Conservation (phyloP, 2,329 filamentous ascomycete genomes). For the Xylogone sp. region DNA sequence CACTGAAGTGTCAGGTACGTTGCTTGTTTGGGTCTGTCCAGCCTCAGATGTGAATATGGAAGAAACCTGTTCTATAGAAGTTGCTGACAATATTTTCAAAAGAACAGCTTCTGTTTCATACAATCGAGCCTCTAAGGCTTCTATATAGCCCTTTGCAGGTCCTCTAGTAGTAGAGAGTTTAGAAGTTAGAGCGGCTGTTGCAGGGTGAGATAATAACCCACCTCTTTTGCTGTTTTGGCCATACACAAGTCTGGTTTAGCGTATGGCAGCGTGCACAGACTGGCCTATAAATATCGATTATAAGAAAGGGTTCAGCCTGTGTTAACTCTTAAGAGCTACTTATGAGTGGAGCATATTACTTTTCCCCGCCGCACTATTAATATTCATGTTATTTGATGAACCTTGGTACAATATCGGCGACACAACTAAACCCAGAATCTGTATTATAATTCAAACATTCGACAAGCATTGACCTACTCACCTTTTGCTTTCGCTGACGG, state of each 20-base stretch:
- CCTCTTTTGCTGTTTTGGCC: constrained; percentile 33
- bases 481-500: constrained; percentile 38
- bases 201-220: too few species aligned
- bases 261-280: constrained; percentile 32
- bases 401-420: background rate
- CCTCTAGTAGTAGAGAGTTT: constrained; percentile 28
- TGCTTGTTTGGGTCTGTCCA: background rate
- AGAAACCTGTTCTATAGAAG: constrained; percentile 29
- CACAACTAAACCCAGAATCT: background rate
- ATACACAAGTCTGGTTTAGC: constrained; percentile 29
- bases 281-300: constrained; percentile 26
- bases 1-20: background rate
- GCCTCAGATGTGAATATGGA: constrained; percentile 14
- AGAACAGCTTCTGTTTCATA: constrained; percentile 37
- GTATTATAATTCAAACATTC: background rate
- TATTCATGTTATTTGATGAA: background rate
- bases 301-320: too few species aligned
- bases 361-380: constrained; percentile 34
- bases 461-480: constrained; percentile 11
- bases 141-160: constrained; percentile 42
- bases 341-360: constrained; percentile 23
- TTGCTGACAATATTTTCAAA: constrained; percentile 31
- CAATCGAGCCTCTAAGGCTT: constrained; percentile 38
- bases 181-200: constrained; percentile 4
- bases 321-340: too few species aligned